These are phyloP conservation scores for Chaetomiaceae sp. DNA, from an alignment of 2,329 filamentous ascomycete genomes.

Conservation along the genomic window DNA sequence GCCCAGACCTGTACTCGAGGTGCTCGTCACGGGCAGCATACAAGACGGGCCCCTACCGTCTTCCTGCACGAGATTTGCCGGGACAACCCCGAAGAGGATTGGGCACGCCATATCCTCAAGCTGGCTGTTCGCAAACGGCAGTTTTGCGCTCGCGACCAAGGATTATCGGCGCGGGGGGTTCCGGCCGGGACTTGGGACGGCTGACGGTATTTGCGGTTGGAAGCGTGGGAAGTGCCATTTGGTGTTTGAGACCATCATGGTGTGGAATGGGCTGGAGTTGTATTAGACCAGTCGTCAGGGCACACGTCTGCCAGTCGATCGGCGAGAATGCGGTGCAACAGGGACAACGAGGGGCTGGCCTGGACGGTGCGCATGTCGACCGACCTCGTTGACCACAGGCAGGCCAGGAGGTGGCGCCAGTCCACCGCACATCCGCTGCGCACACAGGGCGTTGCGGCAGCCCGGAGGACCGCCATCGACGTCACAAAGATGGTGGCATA, in stretches of 20 bases:
- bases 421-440: constrained; percentile 3
- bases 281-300: not conserved
- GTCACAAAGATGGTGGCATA: constrained; percentile 3
- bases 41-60: constrained; percentile 4
- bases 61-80: constrained; percentile 9
- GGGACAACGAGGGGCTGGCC: constrained; percentile 2
- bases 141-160: constrained; percentile 6
- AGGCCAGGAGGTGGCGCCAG: constrained; percentile 1
- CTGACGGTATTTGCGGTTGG: constrained; percentile 1
- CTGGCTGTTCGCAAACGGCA: constrained; percentile 1
- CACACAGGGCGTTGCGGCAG: not conserved
- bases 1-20: constrained; percentile 2
- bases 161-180: not conserved
- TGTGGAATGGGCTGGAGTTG: constrained; percentile 2
- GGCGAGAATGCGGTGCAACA: constrained; percentile 2
- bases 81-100: constrained; percentile 6
- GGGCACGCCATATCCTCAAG: constrained; percentile 6
- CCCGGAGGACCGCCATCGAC: constrained; percentile 5
- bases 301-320: constrained; percentile 3
- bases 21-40: constrained; percentile 9
- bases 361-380: constrained; percentile 3
- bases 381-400: not conserved
- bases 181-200: constrained; percentile 1
- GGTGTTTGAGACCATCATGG: constrained; percentile 4
- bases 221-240: constrained; percentile 3